Conservation (phyloP, 768 basidiomycete genomes). For the Cystobasidium ongulense region DNA sequence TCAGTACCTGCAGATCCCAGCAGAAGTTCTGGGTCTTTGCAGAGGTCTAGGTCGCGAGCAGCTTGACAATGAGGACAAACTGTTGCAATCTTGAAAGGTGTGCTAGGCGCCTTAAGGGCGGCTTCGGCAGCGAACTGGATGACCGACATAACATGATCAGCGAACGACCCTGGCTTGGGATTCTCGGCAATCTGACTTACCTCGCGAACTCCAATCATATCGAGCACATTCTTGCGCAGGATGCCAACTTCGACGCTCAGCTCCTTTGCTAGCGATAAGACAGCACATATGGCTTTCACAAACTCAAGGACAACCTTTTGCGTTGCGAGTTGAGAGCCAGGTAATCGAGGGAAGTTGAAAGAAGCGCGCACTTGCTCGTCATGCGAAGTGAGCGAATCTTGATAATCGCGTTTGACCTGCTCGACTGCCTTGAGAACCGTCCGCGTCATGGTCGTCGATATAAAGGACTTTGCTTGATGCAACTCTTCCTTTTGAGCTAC, state of each 20-base stretch:
- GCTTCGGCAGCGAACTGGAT: slow-evolving; percentile 74
- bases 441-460: slow-evolving; percentile 69
- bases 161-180: not conserved
- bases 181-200: slow-evolving; percentile 48
- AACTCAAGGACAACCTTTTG: slow-evolving; percentile 79
- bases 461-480: slow-evolving; percentile 64
- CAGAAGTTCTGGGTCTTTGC: slow-evolving; percentile 76
- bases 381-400: slow-evolving; percentile 14
- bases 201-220: slow-evolving; percentile 74
- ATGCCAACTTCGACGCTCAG: slow-evolving; percentile 77
- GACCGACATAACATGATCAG: too few species aligned
- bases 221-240: slow-evolving; percentile 77
- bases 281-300: slow-evolving; percentile 74
- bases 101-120: slow-evolving; percentile 30
- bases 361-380: slow-evolving; percentile 32
- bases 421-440: slow-evolving; percentile 62
- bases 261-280: slow-evolving; percentile 70
- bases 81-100: slow-evolving; percentile 7
- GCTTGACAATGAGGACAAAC: slow-evolving; percentile 51
- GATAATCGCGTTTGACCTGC: slow-evolving; percentile 53
- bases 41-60: slow-evolving; percentile 87
- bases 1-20: slow-evolving; percentile 45
- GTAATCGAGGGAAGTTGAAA: slow-evolving; percentile 74
- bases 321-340: slow-evolving; percentile 72
- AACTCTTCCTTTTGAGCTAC: slow-evolving; percentile 61